Evolutionary conservation across 2,329 filamentous ascomycete species (phyloP).

Genomic region (Meredithiella fracta): DNA sequence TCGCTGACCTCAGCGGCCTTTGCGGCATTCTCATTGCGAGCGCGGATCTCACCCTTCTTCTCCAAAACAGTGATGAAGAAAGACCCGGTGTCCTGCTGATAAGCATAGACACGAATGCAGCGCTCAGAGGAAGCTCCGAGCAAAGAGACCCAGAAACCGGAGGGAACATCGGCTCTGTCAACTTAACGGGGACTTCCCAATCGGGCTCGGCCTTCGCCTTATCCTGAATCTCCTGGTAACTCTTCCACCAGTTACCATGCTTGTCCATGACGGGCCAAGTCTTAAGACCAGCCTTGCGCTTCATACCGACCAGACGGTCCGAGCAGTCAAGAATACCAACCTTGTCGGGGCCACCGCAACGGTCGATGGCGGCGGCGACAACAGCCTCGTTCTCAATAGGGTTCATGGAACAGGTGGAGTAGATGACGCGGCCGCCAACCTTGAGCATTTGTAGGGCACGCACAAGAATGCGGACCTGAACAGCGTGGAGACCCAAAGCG

Average conservation of each 20-base stretch:
- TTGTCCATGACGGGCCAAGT: constrained; percentile 90
- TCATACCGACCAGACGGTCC: constrained; percentile 57
- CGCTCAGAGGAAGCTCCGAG: constrained; percentile 59
- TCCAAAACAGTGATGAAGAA: constrained; percentile 96
- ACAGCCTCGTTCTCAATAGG: constrained; percentile 95
- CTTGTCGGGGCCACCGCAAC: constrained; percentile 69
- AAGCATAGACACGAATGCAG: constrained; percentile 88
- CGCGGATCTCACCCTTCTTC: constrained; percentile 75
- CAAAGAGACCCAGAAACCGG: constrained; percentile 35
- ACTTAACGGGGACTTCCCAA: constrained; percentile 42
- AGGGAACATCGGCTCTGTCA: constrained; percentile 76
- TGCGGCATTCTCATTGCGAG: constrained; percentile 47
- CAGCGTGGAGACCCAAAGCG: constrained; percentile 70
- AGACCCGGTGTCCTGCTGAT: constrained; percentile 87
- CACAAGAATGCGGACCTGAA: constrained; percentile 78
- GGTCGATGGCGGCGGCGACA: constrained; percentile 69
- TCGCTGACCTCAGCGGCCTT: constrained; percentile 23
- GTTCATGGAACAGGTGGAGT: constrained; percentile 98
- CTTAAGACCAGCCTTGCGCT: constrained; percentile 60
- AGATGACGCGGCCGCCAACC: constrained; percentile 83
- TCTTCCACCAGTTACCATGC: constrained; percentile 58
- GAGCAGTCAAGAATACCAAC: constrained; percentile 75
- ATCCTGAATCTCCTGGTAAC: constrained; percentile 66
- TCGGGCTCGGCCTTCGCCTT: constrained; percentile 42
- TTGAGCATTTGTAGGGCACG: constrained; percentile 92